These are phyloP conservation scores for Penicillium turbatum DNA, from an alignment of 495 filamentous ascomycete species.

Conservation along the genomic window DNA sequence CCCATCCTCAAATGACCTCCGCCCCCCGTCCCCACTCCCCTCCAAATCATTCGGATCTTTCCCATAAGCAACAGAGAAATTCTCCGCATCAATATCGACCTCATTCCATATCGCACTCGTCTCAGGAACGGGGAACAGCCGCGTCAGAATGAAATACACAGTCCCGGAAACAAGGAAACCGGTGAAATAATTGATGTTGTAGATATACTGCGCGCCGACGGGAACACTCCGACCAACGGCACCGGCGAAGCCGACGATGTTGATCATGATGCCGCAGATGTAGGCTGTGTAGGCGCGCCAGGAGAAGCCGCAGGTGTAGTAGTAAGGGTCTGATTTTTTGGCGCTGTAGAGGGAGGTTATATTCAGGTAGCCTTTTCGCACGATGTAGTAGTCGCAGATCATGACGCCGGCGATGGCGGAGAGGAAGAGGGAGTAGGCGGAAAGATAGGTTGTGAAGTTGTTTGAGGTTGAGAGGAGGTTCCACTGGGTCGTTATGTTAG, in stretches of 20 bases:
- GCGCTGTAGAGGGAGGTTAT: slow-evolving; percentile 77
- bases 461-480: slow-evolving; percentile 73
- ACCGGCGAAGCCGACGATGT: slow-evolving; percentile 87
- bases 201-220: slow-evolving; percentile 78
- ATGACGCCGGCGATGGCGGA: slow-evolving; percentile 91
- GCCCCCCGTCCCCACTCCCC: slow-evolving; percentile 1
- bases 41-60: slow-evolving; percentile 33
- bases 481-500: slow-evolving; percentile 45
- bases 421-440: slow-evolving; percentile 92
- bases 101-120: slow-evolving; percentile 77
- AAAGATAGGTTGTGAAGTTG: slow-evolving; percentile 91
- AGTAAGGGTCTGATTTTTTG: slow-evolving; percentile 64
- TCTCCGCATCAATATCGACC: slow-evolving; percentile 57
- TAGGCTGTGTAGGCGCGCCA: slow-evolving; percentile 84
- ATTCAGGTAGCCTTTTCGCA: slow-evolving; percentile 77
- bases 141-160: slow-evolving; percentile 68
- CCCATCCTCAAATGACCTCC: slow-evolving; percentile 13
- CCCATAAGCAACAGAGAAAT: slow-evolving; percentile 40
- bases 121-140: slow-evolving; percentile 67
- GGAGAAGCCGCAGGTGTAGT: slow-evolving; percentile 66
- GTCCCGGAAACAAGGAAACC: slow-evolving; percentile 68
- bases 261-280: slow-evolving; percentile 81
- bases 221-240: slow-evolving; percentile 70
- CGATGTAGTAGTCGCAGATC: slow-evolving; percentile 83
- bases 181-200: slow-evolving; percentile 84